Evolutionary conservation across 1,284 basidiomycete genomes (phyloP), one percentile per base, ranked within the genome.

Genomic region (Acaromyces ingoldii): DNA sequence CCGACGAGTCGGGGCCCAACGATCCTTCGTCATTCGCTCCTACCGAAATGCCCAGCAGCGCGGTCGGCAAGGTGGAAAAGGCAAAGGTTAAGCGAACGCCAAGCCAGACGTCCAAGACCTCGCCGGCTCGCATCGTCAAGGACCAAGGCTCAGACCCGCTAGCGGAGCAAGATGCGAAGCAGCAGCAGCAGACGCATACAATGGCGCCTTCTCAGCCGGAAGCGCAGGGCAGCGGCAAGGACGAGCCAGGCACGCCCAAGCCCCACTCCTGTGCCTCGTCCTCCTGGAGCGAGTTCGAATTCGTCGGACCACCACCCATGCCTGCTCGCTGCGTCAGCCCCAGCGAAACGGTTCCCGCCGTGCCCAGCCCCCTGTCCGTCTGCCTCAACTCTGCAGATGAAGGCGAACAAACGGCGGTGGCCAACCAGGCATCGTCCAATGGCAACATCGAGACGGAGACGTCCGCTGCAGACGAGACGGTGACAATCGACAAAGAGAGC

Each of bases 351-450:
- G 59, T 70, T 0, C 71, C 71, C 10, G 54, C 62, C 15, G 45
- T 70, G 1, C 62, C 67, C 10, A 72, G 70, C 11, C 71, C 71
- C 2, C 54, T 73, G n/a, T 67, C 58, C 44, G 60, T 58, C 7
- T 65, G 63, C 42, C 53, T 63, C 36, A 60, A 46, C 17, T n/a
- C 22, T 33, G 24, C 42, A 15, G 26, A 28, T 28, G 25, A 28
- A 28, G 36, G 36, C 6, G 3, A 17, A 4, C 36, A 37, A 17
- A 17, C n/a, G n/a, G 17, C 10, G 31, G 31, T 10, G 31, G 31
- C 10, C 31, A 34, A 17, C 31, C 31, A 5, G 36, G 36, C 36
- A 38, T 38, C 36, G 36, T n/a, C n/a, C n/a, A n/a, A 17, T 37
- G 36, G 24, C 7, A 37, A 7, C 36, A 17, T 37, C 24, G 17